A percentile compares a stretch with the other conserved stretches of the same genome.
Evolutionary conservation across 1,139 yeast species (phyloP).

Genomic region (Suhomyces bokatorum): DNA sequence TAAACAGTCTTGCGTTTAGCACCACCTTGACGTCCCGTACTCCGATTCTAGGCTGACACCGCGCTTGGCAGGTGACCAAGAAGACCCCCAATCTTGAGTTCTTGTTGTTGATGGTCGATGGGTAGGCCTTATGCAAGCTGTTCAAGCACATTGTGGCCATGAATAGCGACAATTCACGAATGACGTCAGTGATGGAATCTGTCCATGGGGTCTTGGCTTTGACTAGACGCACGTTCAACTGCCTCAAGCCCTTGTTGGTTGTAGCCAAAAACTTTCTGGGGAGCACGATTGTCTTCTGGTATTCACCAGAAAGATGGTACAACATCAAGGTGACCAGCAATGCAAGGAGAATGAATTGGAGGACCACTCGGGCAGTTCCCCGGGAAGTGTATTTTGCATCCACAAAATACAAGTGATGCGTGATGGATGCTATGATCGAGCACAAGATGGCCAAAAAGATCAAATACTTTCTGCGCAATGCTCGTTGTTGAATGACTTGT

Average conservation of each 20-base stretch:
- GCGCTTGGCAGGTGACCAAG: slow-evolving; percentile 45
- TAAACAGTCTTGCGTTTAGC: slow-evolving; percentile 77
- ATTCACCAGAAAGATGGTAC: slow-evolving; percentile 87
- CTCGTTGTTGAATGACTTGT: slow-evolving; percentile 73
- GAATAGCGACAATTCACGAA: slow-evolving; percentile 41
- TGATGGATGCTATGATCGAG: slow-evolving; percentile 42
- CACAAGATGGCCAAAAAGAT: slow-evolving; percentile 61
- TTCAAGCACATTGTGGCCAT: slow-evolving; percentile 29
- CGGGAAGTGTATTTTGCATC: slow-evolving; percentile 22
- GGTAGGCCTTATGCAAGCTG: slow-evolving; percentile 38
- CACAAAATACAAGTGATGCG: slow-evolving; percentile 41
- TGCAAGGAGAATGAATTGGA: slow-evolving; percentile 67
- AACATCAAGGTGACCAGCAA: slow-evolving; percentile 68
- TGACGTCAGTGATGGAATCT: slow-evolving; percentile 51
- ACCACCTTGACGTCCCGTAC: slow-evolving; percentile 65
- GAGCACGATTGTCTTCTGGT: slow-evolving; percentile 76
- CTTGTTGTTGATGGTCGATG: slow-evolving; percentile 33
- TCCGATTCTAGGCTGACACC: slow-evolving; percentile 48
- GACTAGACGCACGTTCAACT: slow-evolving; percentile 75
- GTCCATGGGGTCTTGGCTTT: slow-evolving; percentile 61
- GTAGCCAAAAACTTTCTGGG: slow-evolving; percentile 77
- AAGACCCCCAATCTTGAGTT: slow-evolving; percentile 43
- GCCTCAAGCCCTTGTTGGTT: slow-evolving; percentile 85
- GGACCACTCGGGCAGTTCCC: slow-evolving; percentile 44
- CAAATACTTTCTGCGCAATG: slow-evolving; percentile 70